phyloP scores from a whole-genome alignment of 768 basidiomycete genomes.

The Hygrophorus russula region DNA sequence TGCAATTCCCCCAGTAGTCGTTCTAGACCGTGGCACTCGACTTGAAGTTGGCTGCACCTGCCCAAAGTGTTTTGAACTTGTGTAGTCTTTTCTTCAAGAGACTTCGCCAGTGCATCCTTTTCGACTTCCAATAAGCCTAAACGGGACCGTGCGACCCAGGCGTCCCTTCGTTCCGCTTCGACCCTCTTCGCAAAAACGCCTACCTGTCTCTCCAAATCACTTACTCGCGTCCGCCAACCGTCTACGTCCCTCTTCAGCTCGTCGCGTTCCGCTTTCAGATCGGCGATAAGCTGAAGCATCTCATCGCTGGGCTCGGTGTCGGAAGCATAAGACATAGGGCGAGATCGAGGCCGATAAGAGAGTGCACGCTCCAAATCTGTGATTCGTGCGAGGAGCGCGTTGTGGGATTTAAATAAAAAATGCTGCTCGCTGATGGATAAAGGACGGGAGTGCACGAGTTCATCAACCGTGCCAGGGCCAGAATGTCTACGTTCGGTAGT shows the following conservation, averaged over 20 bases:
- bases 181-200: constrained; percentile 54
- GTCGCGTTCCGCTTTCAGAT: constrained; percentile 82
- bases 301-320: constrained; percentile 57
- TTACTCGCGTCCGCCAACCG: constrained; percentile 72
- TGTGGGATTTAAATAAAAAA: constrained; percentile 80
- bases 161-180: constrained; percentile 72
- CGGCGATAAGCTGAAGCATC: constrained; percentile 63
- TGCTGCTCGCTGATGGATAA: constrained; percentile 69
- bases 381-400: constrained; percentile 72
- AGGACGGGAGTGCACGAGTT: constrained; percentile 35
- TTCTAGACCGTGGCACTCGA: constrained; percentile 24
- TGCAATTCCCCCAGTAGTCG: constrained; percentile 1
- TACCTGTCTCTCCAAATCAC: constrained; percentile 63
- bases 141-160: constrained; percentile 74
- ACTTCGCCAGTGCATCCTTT: constrained; percentile 44
- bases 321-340: constrained; percentile 26
- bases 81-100: constrained; percentile 17
- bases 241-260: constrained; percentile 82
- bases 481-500: constrained; percentile 33
- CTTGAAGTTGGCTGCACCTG: constrained; percentile 11
- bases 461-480: constrained; percentile 25
- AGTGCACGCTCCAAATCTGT: constrained; percentile 69
- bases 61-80: constrained; percentile 8
- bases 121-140: constrained; percentile 56
- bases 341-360: constrained; percentile 31